Evolutionary conservation across 768 basidiomycete species (phyloP), one percentile per base, ranked within the genome.

Genomic region (Tephrocybe sp.): DNA sequence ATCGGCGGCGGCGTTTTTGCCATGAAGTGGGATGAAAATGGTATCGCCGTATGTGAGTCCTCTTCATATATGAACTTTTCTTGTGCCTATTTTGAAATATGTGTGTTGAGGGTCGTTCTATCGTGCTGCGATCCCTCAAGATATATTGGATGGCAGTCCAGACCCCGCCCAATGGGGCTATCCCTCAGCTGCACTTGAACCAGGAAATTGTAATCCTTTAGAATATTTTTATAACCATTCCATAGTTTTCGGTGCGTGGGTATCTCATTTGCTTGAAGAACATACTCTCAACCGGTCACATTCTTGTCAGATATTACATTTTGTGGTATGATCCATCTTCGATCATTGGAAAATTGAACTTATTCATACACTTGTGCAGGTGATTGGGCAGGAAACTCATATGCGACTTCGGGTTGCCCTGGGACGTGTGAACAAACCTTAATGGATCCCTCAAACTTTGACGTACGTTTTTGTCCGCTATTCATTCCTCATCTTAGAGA

Each of bases 381-480:
- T 58, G 88, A 89, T 67, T 90, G 89, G 89, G 89, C 89, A 13
- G 89, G 88, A 22, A 89, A 89, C 63, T 83, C 85, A 4, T 90
- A 90, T 59, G 76, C 80, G 4, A 85, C 85, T 9, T 83, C 77
- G 1, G 78, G 78, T 16, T 91, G 89, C 57, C 87, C 89, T 5
- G 89, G 88, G 35, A 85, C 86, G 26, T 92, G 89, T 59, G 61
- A 74, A 16, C 75, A 78, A 10, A 73, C 73, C 50, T 63, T 91
- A 33, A 81, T 76, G 75, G 73, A 89, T 61, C 88, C 89, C 1
- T 61, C 62, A 2, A 90, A 89, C 63, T 91, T 91, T 58, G 82
- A 76, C 61, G 89, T 84, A 68, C 45, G 83, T 67, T 17, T 46
- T 38, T 34, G 45, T 45, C 22, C 16, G 0, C 17, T 4, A 7